phyloP scores from a whole-genome alignment of 2,329 filamentous ascomycete genomes.

The Aspergillus sp. region DNA sequence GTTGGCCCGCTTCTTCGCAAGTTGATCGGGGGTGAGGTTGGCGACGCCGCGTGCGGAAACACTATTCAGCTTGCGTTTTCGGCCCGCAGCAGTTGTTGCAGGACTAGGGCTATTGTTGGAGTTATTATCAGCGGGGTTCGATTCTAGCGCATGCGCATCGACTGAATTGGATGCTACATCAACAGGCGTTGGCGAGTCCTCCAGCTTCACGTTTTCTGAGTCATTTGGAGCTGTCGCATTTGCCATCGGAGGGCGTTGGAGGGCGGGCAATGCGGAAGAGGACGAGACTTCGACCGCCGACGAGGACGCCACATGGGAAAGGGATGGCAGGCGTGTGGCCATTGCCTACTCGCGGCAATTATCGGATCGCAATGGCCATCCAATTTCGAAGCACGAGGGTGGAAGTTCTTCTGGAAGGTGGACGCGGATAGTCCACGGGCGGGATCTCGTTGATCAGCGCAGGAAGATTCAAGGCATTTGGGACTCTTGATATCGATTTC shows the following conservation, averaged over 20 bases:
- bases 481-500: neutral
- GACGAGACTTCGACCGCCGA: conserved; percentile 21
- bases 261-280: conserved; percentile 6
- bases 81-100: conserved; percentile 26
- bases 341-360: conserved; percentile 33
- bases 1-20: conserved; percentile 88
- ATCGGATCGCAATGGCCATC: conserved; percentile 28
- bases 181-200: conserved; percentile 28
- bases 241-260: conserved; percentile 7
- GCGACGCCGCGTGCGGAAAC: conserved; percentile 70
- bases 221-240: conserved; percentile 10
- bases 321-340: conserved; percentile 30
- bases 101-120: conserved; percentile 13
- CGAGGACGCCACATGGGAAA: conserved; percentile 28
- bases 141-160: conserved; percentile 24
- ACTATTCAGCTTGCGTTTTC: conserved; percentile 45
- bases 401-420: neutral
- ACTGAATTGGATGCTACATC: conserved; percentile 21
- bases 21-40: conserved; percentile 81
- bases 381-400: conserved; percentile 16
- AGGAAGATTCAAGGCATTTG: conserved; percentile 5
- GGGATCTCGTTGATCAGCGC: conserved; percentile 9
- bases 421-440: conserved; percentile 7
- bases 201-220: conserved; percentile 21
- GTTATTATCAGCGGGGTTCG: conserved; percentile 14